A percentile compares a stretch with the other conserved stretches of the same genome.
phyloP scores from a whole-genome alignment of 1,284 basidiomycete genomes.

The Xerocomus minutiporus region DNA sequence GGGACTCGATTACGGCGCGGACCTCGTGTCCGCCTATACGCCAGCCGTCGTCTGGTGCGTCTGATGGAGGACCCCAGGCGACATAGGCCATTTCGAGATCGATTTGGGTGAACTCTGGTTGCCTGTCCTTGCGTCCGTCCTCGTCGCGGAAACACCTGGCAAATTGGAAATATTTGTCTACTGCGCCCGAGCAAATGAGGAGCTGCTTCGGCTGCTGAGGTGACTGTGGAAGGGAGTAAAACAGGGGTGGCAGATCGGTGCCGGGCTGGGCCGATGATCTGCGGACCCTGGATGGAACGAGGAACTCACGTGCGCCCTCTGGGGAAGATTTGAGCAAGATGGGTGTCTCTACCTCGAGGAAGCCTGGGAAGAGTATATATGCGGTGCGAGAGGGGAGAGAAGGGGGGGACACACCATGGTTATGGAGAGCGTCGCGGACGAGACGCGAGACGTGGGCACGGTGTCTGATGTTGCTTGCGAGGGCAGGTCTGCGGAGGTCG shows the following conservation, averaged over 20 bases:
- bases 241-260: constrained; percentile 44
- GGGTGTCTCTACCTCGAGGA: constrained; percentile 91
- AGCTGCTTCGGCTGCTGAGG: constrained; percentile 97
- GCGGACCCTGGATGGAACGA: constrained; percentile 78
- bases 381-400: background rate
- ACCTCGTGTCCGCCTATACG: constrained; percentile 81
- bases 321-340: constrained; percentile 89
- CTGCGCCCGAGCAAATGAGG: constrained; percentile 84
- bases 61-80: constrained; percentile 50
- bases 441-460: constrained; percentile 78
- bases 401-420: constrained; percentile 49
- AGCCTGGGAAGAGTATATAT: constrained; percentile 46
- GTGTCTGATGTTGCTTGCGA: constrained; percentile 76
- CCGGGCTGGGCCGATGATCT: constrained; percentile 22
- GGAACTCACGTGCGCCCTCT: constrained; percentile 91
- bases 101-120: constrained; percentile 95
- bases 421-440: constrained; percentile 70
- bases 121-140: constrained; percentile 88
- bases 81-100: constrained; percentile 97
- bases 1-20: constrained; percentile 66
- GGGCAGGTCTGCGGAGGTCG: constrained; percentile 72
- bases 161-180: constrained; percentile 89
- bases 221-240: constrained; percentile 91
- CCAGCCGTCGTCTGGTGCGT: constrained; percentile 49
- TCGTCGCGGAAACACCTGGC: constrained; percentile 95